Conservation (phyloP, 2,329 filamentous ascomycete species). For the Hysterium pulicare region DNA sequence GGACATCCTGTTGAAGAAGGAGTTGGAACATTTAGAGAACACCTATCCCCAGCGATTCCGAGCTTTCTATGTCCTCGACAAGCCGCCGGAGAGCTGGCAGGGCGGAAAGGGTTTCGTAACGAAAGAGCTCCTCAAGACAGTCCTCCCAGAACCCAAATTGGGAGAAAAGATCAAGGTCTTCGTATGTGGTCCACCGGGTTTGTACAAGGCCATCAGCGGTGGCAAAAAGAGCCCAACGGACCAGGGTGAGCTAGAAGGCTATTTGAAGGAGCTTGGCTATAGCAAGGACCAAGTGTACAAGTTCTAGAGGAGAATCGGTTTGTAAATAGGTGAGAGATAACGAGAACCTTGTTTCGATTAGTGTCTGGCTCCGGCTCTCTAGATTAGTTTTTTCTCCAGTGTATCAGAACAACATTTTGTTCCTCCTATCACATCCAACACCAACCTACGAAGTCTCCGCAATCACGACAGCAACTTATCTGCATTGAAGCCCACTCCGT, state of each 20-base stretch:
- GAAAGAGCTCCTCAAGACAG: conserved; percentile 87
- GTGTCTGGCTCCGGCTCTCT: background rate
- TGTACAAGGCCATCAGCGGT: conserved; percentile 88
- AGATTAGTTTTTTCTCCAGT: background rate
- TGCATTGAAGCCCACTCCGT: too few relatives aligned
- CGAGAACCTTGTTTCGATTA: background rate
- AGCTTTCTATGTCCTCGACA: conserved; percentile 90
- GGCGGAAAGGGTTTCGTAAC: conserved; percentile 76
- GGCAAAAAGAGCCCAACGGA: conserved; percentile 80
- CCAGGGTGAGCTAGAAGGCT: conserved; percentile 79
- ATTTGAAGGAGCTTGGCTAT: conserved; percentile 77
- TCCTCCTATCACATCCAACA: too few relatives aligned
- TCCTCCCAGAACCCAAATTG: conserved; percentile 83
- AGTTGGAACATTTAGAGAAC: conserved; percentile 86
- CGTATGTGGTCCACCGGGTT: conserved; percentile 80
- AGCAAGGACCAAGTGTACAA: conserved; percentile 87
- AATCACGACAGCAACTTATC: too few relatives aligned
- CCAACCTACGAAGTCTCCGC: too few relatives aligned
- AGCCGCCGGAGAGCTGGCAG: conserved; percentile 72
- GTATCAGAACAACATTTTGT: background rate
- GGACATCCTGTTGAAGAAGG: conserved; percentile 85
- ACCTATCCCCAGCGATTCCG: conserved; percentile 92
- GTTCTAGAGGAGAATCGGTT: conserved; percentile 16
- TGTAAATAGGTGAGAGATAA: background rate
- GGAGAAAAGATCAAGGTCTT: conserved; percentile 84